Conservation (phyloP, 148 eudicot species). For the Polygonum maritimum region DNA sequence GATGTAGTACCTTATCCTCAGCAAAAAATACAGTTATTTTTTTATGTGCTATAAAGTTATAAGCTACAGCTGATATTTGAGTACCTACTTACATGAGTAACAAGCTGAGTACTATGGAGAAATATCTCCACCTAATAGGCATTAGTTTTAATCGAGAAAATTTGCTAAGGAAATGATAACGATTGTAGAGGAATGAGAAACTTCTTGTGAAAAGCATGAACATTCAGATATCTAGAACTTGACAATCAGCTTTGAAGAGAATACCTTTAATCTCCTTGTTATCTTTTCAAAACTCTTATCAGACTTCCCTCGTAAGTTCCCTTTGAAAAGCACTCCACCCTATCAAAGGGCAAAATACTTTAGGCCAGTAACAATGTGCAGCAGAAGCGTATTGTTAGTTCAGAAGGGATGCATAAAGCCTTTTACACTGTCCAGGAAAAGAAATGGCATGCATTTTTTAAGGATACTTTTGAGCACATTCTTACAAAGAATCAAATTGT, state of each 20-base stretch:
- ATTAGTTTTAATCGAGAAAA: not conserved
- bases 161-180: not conserved
- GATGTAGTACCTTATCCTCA: too few species aligned
- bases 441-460: not conserved
- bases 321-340: conserved; percentile 94
- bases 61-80: too few species aligned
- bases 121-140: not conserved
- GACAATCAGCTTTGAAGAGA: not conserved
- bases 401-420: conserved; percentile 1
- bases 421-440: not conserved
- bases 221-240: not conserved
- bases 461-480: not conserved
- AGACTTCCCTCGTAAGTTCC: conserved; percentile 82
- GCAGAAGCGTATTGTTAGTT: not conserved
- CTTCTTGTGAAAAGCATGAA: not conserved
- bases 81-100: too few species aligned
- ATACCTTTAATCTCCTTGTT: conserved; percentile 71
- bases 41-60: too few species aligned
- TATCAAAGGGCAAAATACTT: conserved; percentile 14
- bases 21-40: too few species aligned
- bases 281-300: conserved; percentile 80
- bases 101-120: not conserved
- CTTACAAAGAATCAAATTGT: not conserved
- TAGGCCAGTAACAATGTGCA: not conserved
- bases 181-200: not conserved